Evolutionary conservation across 495 filamentous ascomycete genomes (phyloP).

Genomic region (Lepraria neglecta): DNA sequence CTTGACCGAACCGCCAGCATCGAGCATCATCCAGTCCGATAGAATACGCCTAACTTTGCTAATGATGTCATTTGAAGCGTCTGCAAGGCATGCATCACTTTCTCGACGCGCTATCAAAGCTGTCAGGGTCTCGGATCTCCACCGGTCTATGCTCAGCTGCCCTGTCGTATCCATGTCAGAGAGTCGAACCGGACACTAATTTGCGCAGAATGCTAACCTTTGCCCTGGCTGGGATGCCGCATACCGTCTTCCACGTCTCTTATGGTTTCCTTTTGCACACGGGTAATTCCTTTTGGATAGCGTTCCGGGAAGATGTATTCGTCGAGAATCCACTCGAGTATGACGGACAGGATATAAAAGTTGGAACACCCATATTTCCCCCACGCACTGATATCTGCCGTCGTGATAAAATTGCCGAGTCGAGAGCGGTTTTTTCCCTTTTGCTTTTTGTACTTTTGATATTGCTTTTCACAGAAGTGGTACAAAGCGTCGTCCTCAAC

Average conservation of each 20-base stretch:
- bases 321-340: background rate
- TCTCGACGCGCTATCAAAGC: background rate
- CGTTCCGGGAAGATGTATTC: background rate
- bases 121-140: slow-evolving; percentile 5
- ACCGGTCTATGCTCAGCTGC: background rate
- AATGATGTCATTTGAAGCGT: background rate
- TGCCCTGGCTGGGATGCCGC: background rate
- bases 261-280: background rate
- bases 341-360: slow-evolving; percentile 10
- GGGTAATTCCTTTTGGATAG: background rate
- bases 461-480: background rate
- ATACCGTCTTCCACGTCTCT: background rate
- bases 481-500: background rate
- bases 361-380: background rate
- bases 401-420: background rate
- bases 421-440: background rate
- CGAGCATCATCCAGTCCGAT: background rate
- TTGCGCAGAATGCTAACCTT: background rate
- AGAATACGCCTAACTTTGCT: too few relatives aligned
- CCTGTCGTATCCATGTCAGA: background rate
- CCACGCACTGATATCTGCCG: background rate
- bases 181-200: too few relatives aligned
- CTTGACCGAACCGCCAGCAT: background rate
- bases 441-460: background rate
- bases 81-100: background rate